Evolutionary conservation across 2,329 filamentous ascomycete genomes (phyloP).

Genomic region (Penicillium glabrum): DNA sequence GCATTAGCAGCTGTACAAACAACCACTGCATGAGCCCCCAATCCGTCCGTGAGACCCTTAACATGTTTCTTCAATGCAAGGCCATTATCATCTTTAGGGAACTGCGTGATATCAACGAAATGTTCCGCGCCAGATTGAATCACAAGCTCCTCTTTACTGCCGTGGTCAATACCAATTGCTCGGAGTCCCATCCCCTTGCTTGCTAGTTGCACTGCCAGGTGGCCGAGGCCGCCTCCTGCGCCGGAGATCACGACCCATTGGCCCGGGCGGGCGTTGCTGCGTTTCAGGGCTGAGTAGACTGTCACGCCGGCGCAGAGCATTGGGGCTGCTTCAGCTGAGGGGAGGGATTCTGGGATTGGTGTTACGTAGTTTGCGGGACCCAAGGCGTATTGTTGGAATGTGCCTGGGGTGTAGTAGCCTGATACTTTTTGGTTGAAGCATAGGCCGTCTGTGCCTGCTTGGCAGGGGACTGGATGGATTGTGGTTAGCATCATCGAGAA

Average conservation of each 20-base stretch:
- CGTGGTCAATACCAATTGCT: conserved; percentile 66
- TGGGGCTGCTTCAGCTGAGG: conserved; percentile 63
- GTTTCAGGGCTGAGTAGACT: conserved; percentile 65
- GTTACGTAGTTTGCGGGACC: conserved; percentile 68
- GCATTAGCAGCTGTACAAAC: conserved; percentile 53
- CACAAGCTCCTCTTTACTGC: conserved; percentile 59
- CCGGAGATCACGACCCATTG: conserved; percentile 62
- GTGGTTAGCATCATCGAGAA: neutral
- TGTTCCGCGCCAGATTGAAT: conserved; percentile 63
- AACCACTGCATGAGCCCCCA: conserved; percentile 55
- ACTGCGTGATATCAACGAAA: conserved; percentile 63
- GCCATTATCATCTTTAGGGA: conserved; percentile 47
- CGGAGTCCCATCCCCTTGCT: conserved; percentile 61
- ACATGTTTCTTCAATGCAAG: conserved; percentile 55
- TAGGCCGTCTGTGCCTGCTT: conserved; percentile 54
- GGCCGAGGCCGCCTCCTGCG: conserved; percentile 64
- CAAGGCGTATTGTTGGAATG: conserved; percentile 70
- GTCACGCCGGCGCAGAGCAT: conserved; percentile 69
- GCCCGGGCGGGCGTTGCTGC: conserved; percentile 58
- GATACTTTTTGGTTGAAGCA: conserved; percentile 60
- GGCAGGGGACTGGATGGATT: conserved; percentile 46
- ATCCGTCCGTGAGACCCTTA: conserved; percentile 52
- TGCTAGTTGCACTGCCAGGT: conserved; percentile 63
- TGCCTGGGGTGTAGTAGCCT: conserved; percentile 68
- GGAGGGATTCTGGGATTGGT: conserved; percentile 63